These are phyloP conservation scores for Lentinula novae-zelandiae DNA, from an alignment of 1,284 basidiomycete species.

Conservation along the genomic window DNA sequence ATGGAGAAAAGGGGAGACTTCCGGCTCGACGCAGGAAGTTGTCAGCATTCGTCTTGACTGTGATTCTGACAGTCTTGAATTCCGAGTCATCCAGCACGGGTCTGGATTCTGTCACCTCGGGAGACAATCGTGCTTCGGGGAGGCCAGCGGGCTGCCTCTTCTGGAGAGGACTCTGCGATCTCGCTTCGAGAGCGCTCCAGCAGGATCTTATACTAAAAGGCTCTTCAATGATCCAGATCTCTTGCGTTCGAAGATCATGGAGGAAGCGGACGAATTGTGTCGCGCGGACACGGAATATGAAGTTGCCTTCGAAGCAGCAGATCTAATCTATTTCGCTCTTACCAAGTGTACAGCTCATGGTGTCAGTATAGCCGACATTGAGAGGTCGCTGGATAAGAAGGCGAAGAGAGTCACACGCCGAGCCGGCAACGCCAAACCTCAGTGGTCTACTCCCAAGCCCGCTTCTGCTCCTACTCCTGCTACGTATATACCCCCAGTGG, in stretches of 20 bases:
- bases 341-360: slow-evolving; percentile 86
- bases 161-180: slow-evolving; percentile 81
- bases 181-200: slow-evolving; percentile 75
- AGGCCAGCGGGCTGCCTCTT: slow-evolving; percentile 72
- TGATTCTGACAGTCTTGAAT: slow-evolving; percentile 91
- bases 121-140: slow-evolving; percentile 84
- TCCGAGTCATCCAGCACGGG: slow-evolving; percentile 88
- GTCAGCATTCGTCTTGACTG: slow-evolving; percentile 87
- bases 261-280: slow-evolving; percentile 97
- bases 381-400: slow-evolving; percentile 83
- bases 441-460: slow-evolving; percentile 51
- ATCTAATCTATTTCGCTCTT: slow-evolving; percentile 93
- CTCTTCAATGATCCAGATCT: slow-evolving; percentile 84
- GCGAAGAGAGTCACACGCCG: slow-evolving; percentile 86
- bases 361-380: slow-evolving; percentile 83
- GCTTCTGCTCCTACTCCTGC: slow-evolving; percentile 25
- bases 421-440: slow-evolving; percentile 91
- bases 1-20: slow-evolving; percentile 97
- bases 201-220: slow-evolving; percentile 89
- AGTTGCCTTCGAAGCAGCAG: slow-evolving; percentile 95
- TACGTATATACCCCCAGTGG: slow-evolving; percentile 25
- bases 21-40: slow-evolving; percentile 90
- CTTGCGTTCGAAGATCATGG: slow-evolving; percentile 92
- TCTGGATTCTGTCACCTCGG: slow-evolving; percentile 93
- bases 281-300: slow-evolving; percentile 79